Evolutionary conservation across 306 rosid genomes (phyloP).

Genomic region (Quercus variabilis): DNA sequence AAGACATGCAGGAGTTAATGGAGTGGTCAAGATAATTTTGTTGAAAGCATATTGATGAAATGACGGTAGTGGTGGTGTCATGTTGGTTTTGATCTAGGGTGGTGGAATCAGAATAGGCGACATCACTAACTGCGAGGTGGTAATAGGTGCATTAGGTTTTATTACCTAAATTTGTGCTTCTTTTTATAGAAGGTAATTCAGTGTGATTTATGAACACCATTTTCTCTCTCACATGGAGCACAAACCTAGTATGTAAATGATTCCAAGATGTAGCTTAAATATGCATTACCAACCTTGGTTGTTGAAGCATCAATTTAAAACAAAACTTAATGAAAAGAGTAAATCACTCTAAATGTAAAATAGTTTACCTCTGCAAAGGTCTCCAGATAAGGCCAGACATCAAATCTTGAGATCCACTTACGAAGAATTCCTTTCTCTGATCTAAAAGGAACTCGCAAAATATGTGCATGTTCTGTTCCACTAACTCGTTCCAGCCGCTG

Average conservation of each 20-base stretch:
- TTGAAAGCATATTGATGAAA: too few relatives aligned
- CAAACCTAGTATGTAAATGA: not conserved
- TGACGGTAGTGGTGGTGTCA: too few relatives aligned
- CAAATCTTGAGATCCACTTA: conserved; percentile 98
- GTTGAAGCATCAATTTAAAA: not conserved
- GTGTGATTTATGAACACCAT: not conserved
- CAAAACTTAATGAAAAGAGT: conserved; percentile 6
- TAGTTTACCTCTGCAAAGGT: conserved; percentile 79
- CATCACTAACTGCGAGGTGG: not conserved
- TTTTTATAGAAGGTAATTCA: not conserved
- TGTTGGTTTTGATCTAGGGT: too few relatives aligned
- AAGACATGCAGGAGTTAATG: not conserved
- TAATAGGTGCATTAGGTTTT: not conserved
- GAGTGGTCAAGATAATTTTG: too few relatives aligned
- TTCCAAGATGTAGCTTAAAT: not conserved
- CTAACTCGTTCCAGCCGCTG: conserved; percentile 84
- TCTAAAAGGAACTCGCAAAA: conserved; percentile 90
- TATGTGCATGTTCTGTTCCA: conserved; percentile 78
- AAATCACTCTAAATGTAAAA: not conserved
- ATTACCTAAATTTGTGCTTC: not conserved
- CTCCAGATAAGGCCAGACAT: conserved; percentile 93
- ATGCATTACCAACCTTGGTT: not conserved
- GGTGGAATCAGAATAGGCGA: too few relatives aligned
- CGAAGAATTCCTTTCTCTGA: conserved; percentile 69
- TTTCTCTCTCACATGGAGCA: not conserved